phyloP scores from a whole-genome alignment of 2,329 filamentous ascomycete species.

The Raffaelea deltoideospora region DNA sequence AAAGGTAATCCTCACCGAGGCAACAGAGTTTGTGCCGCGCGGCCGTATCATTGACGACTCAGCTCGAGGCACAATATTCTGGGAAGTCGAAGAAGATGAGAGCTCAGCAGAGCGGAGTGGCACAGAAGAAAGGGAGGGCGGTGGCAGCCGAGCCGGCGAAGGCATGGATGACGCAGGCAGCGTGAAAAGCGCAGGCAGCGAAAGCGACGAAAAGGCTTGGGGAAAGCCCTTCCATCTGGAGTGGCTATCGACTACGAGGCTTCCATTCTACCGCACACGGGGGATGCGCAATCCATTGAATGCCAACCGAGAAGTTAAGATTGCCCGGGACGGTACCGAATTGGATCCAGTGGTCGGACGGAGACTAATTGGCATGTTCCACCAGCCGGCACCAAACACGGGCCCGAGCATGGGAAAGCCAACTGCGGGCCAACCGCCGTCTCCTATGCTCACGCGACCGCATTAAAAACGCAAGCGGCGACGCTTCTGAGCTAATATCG shows the following conservation, averaged over 20 bases:
- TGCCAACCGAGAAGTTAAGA: slow-evolving; percentile 87
- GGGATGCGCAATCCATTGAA: slow-evolving; percentile 91
- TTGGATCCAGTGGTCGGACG: slow-evolving; percentile 70
- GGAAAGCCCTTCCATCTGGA: slow-evolving; percentile 84
- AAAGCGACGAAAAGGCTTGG: slow-evolving; percentile 49
- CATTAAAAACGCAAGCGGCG: no score
- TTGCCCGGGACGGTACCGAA: slow-evolving; percentile 87
- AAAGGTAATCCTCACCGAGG: slow-evolving; percentile 64
- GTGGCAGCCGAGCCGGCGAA: neutral
- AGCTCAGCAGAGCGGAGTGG: slow-evolving; percentile 38
- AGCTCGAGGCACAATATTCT: slow-evolving; percentile 89
- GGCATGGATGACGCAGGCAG: slow-evolving; percentile 22
- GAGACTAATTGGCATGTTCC: slow-evolving; percentile 66
- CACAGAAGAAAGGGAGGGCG: slow-evolving; percentile 15
- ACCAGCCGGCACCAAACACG: slow-evolving; percentile 25
- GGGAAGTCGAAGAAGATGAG: slow-evolving; percentile 43
- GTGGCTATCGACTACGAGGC: slow-evolving; percentile 69
- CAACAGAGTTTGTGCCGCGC: slow-evolving; percentile 62
- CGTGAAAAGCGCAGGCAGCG: slow-evolving; percentile 24
- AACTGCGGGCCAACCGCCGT: no score
- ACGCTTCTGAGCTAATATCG: no score
- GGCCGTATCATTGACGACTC: slow-evolving; percentile 88
- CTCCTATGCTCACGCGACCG: no score
- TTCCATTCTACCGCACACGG: slow-evolving; percentile 80
- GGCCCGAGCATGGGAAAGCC: no score